Evolutionary conservation across 2,329 filamentous ascomycete genomes (phyloP).

Genomic region (Fusarium guadeloupense): DNA sequence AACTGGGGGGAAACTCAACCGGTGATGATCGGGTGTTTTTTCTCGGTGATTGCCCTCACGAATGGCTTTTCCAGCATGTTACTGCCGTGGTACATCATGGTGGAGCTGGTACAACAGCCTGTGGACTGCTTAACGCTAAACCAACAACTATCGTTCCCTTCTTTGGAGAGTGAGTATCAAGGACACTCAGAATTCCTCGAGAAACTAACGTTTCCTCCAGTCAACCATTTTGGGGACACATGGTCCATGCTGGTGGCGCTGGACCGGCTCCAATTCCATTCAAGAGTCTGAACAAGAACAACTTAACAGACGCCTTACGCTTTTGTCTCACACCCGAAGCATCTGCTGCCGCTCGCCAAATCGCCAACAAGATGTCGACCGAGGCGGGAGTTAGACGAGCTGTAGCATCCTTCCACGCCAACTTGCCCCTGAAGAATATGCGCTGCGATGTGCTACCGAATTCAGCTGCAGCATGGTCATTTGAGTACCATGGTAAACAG

Average conservation of each 20-base stretch:
- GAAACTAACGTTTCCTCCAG: not conserved
- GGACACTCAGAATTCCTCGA: not conserved
- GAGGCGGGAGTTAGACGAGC: slow-evolving; percentile 31
- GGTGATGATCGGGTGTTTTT: slow-evolving; percentile 67
- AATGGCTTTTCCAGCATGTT: slow-evolving; percentile 76
- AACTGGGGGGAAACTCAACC: slow-evolving; percentile 65
- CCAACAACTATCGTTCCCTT: slow-evolving; percentile 79
- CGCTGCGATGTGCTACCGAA: slow-evolving; percentile 25
- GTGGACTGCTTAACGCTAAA: slow-evolving; percentile 71
- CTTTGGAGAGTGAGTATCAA: slow-evolving; percentile 60
- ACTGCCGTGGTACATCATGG: slow-evolving; percentile 75
- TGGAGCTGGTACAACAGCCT: too few relatives aligned
- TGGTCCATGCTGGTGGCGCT: slow-evolving; percentile 21
- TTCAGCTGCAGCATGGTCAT: slow-evolving; percentile 12
- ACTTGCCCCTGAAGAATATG: slow-evolving; percentile 30
- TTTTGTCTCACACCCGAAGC: slow-evolving; percentile 22
- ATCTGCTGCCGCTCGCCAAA: slow-evolving; percentile 1
- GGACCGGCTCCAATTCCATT: slow-evolving; percentile 26
- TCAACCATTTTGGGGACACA: slow-evolving; percentile 36
- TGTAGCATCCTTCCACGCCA: slow-evolving; percentile 36
- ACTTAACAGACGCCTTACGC: slow-evolving; percentile 16
- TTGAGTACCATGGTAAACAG: slow-evolving; percentile 2
- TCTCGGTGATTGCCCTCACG: slow-evolving; percentile 76
- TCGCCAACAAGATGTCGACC: slow-evolving; percentile 23
- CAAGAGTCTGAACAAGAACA: slow-evolving; percentile 13